A percentile compares a stretch with the other conserved stretches of the same genome.
phyloP scores from a whole-genome alignment of 192 early-diverging fungal genomes.

The Lobulomyces angularis region DNA sequence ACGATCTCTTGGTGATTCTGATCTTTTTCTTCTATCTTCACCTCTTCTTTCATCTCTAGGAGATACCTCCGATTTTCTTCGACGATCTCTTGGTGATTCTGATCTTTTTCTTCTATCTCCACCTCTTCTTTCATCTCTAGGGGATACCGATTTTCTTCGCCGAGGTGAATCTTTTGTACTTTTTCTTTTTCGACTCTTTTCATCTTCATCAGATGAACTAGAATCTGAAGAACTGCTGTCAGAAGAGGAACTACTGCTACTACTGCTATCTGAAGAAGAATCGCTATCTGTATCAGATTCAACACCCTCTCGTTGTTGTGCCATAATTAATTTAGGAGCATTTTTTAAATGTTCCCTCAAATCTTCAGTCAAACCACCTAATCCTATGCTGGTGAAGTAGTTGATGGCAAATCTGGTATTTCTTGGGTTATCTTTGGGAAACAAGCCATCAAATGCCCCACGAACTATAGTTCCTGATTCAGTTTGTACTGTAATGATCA shows the following conservation, averaged over 20 bases:
- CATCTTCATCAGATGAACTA: no score
- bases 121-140: no score
- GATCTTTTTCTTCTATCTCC: no score
- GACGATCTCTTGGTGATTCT: no score
- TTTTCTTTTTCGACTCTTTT: no score
- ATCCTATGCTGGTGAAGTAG: conserved; percentile 86
- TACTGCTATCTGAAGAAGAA: conserved; percentile 20
- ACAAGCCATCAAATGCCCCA: conserved; percentile 75
- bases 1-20: no score
- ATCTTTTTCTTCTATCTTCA: no score
- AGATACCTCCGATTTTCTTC: no score
- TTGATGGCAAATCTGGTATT: conserved; percentile 94
- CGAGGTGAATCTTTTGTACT: no score
- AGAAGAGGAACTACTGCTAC: conserved; percentile 4
- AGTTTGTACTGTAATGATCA: conserved; percentile 36
- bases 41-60: no score
- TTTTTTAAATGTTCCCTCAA: conserved; percentile 75
- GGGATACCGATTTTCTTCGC: no score
- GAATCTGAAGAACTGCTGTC: conserved; percentile 5
- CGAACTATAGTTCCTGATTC: conserved; percentile 18
- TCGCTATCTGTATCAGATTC: conserved; percentile 18
- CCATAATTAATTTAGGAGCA: conserved; percentile 59
- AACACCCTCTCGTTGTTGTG: conserved; percentile 34
- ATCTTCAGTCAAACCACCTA: conserved; percentile 86
- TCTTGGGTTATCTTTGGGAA: conserved; percentile 78